Evolutionary conservation across 495 filamentous ascomycete species (phyloP), one percentile per base, ranked within the genome.

Genomic region (Podospora pseudoanserina): DNA sequence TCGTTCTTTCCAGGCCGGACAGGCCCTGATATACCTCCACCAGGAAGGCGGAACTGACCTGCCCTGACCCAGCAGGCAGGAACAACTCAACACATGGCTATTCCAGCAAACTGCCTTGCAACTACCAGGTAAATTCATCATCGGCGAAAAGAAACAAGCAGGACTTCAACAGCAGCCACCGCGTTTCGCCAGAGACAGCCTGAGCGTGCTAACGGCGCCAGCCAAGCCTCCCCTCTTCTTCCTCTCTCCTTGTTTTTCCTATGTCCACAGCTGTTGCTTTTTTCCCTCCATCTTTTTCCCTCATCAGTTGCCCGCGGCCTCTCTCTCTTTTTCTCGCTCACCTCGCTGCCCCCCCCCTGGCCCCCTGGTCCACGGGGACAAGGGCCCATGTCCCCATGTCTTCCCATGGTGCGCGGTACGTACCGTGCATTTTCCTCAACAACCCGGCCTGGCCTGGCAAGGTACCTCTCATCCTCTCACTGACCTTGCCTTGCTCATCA

Each of bases 181-280:
- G 65, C 58, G 65, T 70, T 70, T 70, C 60, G 54, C 32, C 27
- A 26, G 39, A 61, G 65, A 53, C 67, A 53, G 54, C 32, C 27
- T 16, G 39, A 61, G 65, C 60, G 34, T 64, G 64, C 55, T 61
- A 15, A 65, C 65, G 39, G 68, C 62, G 62, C 62, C 62, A 62
- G 57, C 63, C 55, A 67, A 64, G 28, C 30, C 60, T 32, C 49
- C 32, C 18, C 18, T 59, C 49, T 44, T 61, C 60, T 39, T 60
- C 63, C 26, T 23, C 20, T 64, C 27, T 55, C 19, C n/a, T 15
- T 4, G 16, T 20, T 64, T 55, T 27, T 65, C 23, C 39, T 56
- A 54, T 27, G 28, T 58, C 18, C 1, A 34, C 9, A 2, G 6
- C 3, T 39, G 27, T 28, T 26, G 26, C 27, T 28, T 28, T 32